Base-by-base conservation (phyloP, 2,329 filamentous ascomycete genomes). In the Claviceps arundinis region DNA sequence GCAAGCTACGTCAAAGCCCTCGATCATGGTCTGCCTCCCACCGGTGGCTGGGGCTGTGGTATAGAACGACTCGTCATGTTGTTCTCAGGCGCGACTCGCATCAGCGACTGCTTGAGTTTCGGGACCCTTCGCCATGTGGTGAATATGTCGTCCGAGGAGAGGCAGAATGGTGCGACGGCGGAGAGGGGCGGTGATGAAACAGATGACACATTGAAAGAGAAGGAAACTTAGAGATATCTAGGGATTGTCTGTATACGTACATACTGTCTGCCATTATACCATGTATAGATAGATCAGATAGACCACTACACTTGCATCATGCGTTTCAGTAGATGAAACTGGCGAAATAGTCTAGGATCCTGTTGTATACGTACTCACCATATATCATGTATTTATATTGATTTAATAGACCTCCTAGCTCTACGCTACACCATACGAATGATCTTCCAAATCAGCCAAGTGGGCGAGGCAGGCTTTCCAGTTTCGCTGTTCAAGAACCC, bases 31-130 rank as follows among this genome's bases (percentile, higher is more conserved):
- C 71, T 98, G 54, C 93, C 93, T n/a, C 89, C 93, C 0, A 98
- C 93, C 0, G 93, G 91, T 0, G 93, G 93, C 4, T 98, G 93
- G 93, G 93, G 93, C 1, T 94, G 89, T 61, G 93, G 93, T 1
- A 73, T 98, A 43, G 93, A 98, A 69, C 76, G 93, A 50, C 72
- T 98, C 50, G 85, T 89, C 40, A 98, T 98, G 93, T 70, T 96
- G 48, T 87, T 97, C 61, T 81, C 85, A 1, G 89, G 87, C 0
- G 76, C 81, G 38, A 80, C 80, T 64, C 79, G 85, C 59, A 96
- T 98, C 61, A 81, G 80, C 41, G 90, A 97, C 68, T 89, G 91
- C 17, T 70, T 97, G 61, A 82, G 84, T 37, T 98, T 98, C 72
- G 93, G 93, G 1, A 95, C 80, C 52, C 66, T 98, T 70, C 81